phyloP scores from a whole-genome alignment of 257 asterid genomes.

The Salvia miltiorrhiza region DNA sequence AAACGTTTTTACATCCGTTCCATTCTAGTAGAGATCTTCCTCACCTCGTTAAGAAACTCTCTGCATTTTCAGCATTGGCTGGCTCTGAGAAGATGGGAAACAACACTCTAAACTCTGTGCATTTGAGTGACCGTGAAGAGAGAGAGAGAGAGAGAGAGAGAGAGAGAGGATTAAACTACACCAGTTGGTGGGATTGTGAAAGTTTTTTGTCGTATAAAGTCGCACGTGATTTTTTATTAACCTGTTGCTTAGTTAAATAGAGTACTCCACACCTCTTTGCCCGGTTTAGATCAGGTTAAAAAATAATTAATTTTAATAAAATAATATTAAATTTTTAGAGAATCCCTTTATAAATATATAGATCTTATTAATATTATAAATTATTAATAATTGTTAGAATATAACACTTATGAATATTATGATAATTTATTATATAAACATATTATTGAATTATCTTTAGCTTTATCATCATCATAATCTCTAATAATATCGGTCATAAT shows the following conservation, averaged over 20 bases:
- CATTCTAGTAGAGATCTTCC: conserved; percentile 12
- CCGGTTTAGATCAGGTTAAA: too few relatives aligned
- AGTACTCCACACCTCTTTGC: too few relatives aligned
- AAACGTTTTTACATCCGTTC: not conserved
- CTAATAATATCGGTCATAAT: too few relatives aligned
- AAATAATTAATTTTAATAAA: too few relatives aligned
- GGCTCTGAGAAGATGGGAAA: conserved; percentile 12
- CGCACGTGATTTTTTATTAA: conserved; percentile 19
- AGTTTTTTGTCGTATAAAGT: conserved; percentile 29
- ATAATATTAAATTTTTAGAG: too few relatives aligned
- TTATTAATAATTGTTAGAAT: too few relatives aligned
- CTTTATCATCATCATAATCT: too few relatives aligned
- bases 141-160: conserved; percentile 19
- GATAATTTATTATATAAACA: too few relatives aligned
- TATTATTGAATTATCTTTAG: too few relatives aligned
- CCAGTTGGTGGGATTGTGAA: conserved; percentile 30
- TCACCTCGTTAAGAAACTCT: conserved; percentile 30
- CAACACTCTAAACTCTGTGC: conserved; percentile 15
- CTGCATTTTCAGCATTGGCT: conserved; percentile 29
- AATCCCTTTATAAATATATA: too few relatives aligned
- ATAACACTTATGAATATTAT: too few relatives aligned
- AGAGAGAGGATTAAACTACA: conserved; percentile 5
- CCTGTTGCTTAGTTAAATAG: not conserved
- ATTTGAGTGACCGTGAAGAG: conserved; percentile 1
- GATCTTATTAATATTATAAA: too few relatives aligned